These are phyloP conservation scores for Crithidia acanthocephali DNA, from an alignment of 208 protist species.

Conservation along the genomic window DNA sequence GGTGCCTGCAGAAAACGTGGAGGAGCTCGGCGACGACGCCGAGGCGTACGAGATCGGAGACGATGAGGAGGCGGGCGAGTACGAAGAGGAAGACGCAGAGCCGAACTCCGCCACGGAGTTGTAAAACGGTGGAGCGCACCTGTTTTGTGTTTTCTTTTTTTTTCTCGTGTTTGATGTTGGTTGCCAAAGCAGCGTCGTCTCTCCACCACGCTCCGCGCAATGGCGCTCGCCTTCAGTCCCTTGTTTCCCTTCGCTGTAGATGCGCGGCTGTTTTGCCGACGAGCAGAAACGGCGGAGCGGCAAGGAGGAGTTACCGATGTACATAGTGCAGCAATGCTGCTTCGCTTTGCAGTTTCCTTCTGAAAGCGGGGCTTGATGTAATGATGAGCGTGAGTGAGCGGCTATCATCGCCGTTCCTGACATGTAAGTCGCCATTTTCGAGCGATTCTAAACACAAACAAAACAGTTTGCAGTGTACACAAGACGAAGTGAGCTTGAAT, in stretches of 20 bases:
- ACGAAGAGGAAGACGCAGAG: conserved; percentile 5
- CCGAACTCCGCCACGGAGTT: conserved; percentile 2
- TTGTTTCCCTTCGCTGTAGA: no score
- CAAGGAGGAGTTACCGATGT: no score
- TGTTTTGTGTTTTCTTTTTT: not conserved
- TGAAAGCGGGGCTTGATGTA: not conserved
- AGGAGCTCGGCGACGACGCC: conserved; percentile 17
- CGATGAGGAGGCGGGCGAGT: not conserved
- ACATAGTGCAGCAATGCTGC: no score
- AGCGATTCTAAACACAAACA: no score
- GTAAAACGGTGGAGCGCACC: not conserved
- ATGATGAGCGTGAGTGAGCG: not conserved
- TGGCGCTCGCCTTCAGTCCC: no score
- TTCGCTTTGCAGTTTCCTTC: not conserved
- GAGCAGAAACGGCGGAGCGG: no score
- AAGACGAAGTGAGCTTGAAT: no score
- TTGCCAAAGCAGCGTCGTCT: not conserved
- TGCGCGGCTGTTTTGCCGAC: no score
- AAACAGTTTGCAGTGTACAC: no score
- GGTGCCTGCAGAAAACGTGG: conserved; percentile 10
- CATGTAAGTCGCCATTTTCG: not conserved
- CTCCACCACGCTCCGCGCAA: no score
- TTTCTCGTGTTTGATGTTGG: not conserved
- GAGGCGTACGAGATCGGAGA: conserved; percentile 16
- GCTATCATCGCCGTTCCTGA: not conserved